Base-by-base conservation (phyloP, 1,284 basidiomycete species). In the Fomitopsis palustris region DNA sequence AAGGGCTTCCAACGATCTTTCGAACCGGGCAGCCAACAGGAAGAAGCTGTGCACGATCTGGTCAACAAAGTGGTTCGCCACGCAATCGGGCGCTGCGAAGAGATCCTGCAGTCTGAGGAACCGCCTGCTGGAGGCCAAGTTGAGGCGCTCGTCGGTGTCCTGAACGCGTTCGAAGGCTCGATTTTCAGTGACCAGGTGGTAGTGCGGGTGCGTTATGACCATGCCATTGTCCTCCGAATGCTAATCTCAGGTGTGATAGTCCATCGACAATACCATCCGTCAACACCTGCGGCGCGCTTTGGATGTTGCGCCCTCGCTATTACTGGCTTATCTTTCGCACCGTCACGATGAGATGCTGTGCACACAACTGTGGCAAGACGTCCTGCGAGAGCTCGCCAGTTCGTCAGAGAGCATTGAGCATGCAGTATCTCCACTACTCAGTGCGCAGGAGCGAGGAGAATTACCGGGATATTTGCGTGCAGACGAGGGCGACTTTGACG, bases 321-420 rank as follows among this genome's bases (percentile, higher is more conserved):
- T 87, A 2, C 70, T 81, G 0, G 72, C 79, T 0, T 87, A 86
- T 63, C 71, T 87, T 35, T 62, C 71, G 9, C 67, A 78, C 59
- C 74, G 82, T 3, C 70, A 72, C 17, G 69, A 78, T 38, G 67
- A 76, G n/a, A 54, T 54, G 3, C 70, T 69, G 6, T 70, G 71
- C 25, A 61, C 70, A 7, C 56, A 64, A 1, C 66, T 81, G 4
- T 86, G 84, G 84, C 76, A 77, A 35, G 65, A 69, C 0, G 66
- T 84, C 1, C 74, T 87, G 3, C 56, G 63, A 6, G 68, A 69
- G 0, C 64, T 80, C 2, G 68, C 75, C 0, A 55, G 67, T n/a
- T 52, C 66, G 75, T 47, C 67, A 72, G 0, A 72, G 72, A 5
- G 64, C 67, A 12, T 55, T 69, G 10, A 62, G 69, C 6, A 53